Evolutionary conservation across 495 filamentous ascomycete species (phyloP), one percentile per base, ranked within the genome.

Genomic region (Cetradonia linearis): DNA sequence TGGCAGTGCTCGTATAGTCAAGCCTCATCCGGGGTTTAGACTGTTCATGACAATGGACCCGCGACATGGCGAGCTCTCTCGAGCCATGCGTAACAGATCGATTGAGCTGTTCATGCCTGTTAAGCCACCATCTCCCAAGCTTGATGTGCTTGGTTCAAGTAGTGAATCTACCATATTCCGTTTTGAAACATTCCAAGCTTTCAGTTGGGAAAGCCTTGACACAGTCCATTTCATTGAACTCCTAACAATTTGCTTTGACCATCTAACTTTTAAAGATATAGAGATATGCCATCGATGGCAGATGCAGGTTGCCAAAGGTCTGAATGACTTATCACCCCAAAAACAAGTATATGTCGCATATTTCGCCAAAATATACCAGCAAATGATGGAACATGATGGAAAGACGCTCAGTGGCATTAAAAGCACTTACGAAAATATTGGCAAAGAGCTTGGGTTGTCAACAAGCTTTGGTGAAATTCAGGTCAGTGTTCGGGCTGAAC

Each of bases 41-140:
- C 78, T 99, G 13, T 97, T 99, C 72, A 71, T 99, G 63, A 97
- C 91, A 3, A 88, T 95, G 77, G 92, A 99, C 70, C 85, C 94
- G 48, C 84, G 84, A 28, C 86, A 95, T 71, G 94, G 94, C 11
- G 94, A 99, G 68, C 77, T 99, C 28, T 97, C 94, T 9, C 80
- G 92, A 59, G 94, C 94, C 4, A 97, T 99, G 94, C 80, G 94
- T 56, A 99, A 99, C 70, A 81, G 94, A 68, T 88, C 89, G 59
- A 78, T 96, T 55, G 94, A 99, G 71, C 85, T 99, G 8, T 95
- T 83, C 64, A 77, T 99, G 59, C 65, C 76, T 63, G 56, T 74
- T 36, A 66, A 68, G 20, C 31, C 31, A 16, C 69, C 73, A 40
- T 46, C 65, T 30, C 61, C 68, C 30, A 58, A 64, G 20, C 61